phyloP scores from a whole-genome alignment of 202 grass and related monocot species.

The Bolboschoenoplectus hybrid region DNA sequence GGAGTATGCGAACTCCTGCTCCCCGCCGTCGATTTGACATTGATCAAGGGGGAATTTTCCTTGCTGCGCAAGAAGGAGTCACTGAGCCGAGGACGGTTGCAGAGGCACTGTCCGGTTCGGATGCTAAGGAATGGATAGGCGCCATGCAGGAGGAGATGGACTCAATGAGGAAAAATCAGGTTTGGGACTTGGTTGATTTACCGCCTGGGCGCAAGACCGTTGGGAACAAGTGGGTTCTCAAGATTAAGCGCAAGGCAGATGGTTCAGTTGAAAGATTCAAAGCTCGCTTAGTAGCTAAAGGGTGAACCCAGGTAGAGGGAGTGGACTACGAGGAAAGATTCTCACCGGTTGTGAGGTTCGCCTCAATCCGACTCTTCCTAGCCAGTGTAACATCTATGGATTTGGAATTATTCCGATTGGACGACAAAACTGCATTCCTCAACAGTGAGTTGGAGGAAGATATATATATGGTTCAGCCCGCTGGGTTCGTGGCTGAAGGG shows the following conservation, averaged over 20 bases:
- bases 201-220: background rate
- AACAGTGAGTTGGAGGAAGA: background rate
- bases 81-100: background rate
- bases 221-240: background rate
- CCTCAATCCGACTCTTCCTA: background rate
- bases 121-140: background rate
- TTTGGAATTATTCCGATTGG: background rate
- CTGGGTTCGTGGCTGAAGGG: background rate
- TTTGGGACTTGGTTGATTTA: background rate
- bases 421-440: background rate
- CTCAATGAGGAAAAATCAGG: background rate
- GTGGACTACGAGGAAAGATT: background rate
- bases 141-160: background rate
- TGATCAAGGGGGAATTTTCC: background rate
- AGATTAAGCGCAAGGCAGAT: background rate
- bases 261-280: background rate
- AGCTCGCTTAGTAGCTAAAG: background rate
- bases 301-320: background rate
- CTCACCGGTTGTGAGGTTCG: background rate
- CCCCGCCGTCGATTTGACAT: background rate
- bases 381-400: background rate
- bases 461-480: background rate
- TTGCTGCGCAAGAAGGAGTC: background rate
- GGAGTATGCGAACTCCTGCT: background rate
- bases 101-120: background rate